Evolutionary conservation across 768 basidiomycete species (phyloP), one percentile per base, ranked within the genome.

Genomic region (Podaxis sp.): DNA sequence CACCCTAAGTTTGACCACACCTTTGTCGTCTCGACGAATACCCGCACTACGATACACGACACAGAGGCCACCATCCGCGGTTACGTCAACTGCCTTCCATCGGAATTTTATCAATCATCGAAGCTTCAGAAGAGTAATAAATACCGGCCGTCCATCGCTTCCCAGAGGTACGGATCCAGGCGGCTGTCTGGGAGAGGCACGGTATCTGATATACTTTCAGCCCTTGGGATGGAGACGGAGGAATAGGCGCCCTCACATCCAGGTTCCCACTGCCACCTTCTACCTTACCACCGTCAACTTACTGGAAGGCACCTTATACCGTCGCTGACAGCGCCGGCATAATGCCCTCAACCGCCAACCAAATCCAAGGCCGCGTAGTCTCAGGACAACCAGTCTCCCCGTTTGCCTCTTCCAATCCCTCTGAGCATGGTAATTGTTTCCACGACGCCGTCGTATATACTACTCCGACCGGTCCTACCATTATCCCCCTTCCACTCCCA

Each of bases 1-100:
- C 35, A 21, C 1, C 4, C 46, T 9, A 23, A 2, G 7, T 36
- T 14, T 9, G 11, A 27, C 35, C 18, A 21, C 25, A 14, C 23
- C 1, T 23, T 37, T 14, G 35, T 50, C 2, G 18, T 27, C n/a
- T 23, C 21, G 47, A 14, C 35, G 23, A 57, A 57, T 5, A 50
- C 47, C 5, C 47, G 32, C 7, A n/a, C 10, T 9, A 6, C 11
- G 13, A 16, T 23, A 13, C 48, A 38, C 2, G 57, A 57, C 21
- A 9, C 27, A 16, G 57, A 57, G 13, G 57, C 32, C 5, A 57
- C 57, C 6, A 57, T 57, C 5, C 57, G 57, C 14, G 57, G 35
- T 18, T 50, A 47, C 23, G 7, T 37, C 21, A 5, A 42, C 16
- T 23, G 16, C 6, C 21, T 27, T 3, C 6, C 25, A 11, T 35